Base-by-base conservation (phyloP, 1,139 yeast genomes). In the Petasospora fabianii region DNA sequence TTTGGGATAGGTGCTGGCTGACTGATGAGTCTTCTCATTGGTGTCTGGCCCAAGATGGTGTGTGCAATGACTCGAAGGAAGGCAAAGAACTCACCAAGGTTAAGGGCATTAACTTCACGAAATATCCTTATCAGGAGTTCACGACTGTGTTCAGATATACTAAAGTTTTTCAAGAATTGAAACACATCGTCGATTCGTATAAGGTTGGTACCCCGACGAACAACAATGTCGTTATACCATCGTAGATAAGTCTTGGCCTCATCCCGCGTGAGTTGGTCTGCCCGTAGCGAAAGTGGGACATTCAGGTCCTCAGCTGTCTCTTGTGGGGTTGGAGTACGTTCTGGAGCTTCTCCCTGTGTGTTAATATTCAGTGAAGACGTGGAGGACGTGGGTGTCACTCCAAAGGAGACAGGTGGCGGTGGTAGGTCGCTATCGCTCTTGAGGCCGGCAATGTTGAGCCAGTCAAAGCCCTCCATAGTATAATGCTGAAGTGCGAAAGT, bases 21-120 rank as follows among this genome's bases (percentile, higher is more conserved):
- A 42, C 62, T 62, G 26, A 84, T 71, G 54, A 81, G 63, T 14
- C 59, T 56, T 49, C 87, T 62, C 19, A 67, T 60, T 2, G 86
- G 82, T 14, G 66, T 59, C 30, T 61, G 51, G 1, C 43, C 59
- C 34, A 34, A 16, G 10, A 61, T 30, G 7, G 64, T 58, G 55
- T 80, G 87, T 13, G 86, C 71, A 18, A 84, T 69, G 28, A 84
- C 63, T 52, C 94, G 66, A 39, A 83, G 58, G 32, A 82, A 66
- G 1, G 92, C 92, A 61, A 79, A 84, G 57, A 84, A 84, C 56
- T 82, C 86, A 5, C 90, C 90, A 43, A 82, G 75, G 51, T 80
- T 81, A 41, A 83, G 65, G 10, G 81, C 70, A 24, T 69, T 56
- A 36, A 74, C 70, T 38, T 74, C 71, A 42, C 64, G 62, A 53